phyloP scores from a whole-genome alignment of 441 rosid species.

The Adansonia madagascariensis region DNA sequence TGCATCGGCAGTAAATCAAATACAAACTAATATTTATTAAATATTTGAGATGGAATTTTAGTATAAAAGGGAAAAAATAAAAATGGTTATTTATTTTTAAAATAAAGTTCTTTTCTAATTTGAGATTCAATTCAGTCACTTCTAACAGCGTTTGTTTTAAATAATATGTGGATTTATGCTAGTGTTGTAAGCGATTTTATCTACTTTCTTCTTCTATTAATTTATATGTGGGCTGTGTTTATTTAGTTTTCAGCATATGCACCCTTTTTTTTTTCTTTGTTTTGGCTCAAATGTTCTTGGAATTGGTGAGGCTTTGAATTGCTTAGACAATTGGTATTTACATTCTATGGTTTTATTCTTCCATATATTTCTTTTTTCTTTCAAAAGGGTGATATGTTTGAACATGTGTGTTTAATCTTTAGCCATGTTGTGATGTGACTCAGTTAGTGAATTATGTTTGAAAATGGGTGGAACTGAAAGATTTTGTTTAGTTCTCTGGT shows the following conservation, averaged over 20 bases:
- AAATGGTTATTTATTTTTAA: too few relatives aligned
- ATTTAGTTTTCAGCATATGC: not conserved
- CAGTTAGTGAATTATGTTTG: not conserved
- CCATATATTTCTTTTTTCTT: not conserved
- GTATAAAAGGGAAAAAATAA: too few relatives aligned
- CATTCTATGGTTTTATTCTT: not conserved
- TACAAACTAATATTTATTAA: too few relatives aligned
- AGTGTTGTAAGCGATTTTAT: conserved; percentile 62
- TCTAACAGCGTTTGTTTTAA: too few relatives aligned
- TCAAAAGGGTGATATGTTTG: not conserved
- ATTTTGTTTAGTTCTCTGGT: not conserved
- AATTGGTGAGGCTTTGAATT: not conserved
- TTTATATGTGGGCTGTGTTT: conserved; percentile 9
- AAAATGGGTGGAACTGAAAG: not conserved
- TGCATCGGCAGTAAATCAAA: too few relatives aligned
- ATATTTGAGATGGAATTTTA: too few relatives aligned
- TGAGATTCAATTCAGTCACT: too few relatives aligned
- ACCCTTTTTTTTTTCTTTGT: not conserved
- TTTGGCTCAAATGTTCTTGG: not conserved
- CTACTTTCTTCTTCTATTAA: not conserved
- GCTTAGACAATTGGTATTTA: not conserved
- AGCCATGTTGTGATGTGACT: not conserved
- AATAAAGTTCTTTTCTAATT: too few relatives aligned
- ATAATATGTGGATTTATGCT: too few relatives aligned
- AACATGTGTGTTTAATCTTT: not conserved